A percentile compares a stretch with the other conserved stretches of the same genome.
These are phyloP conservation scores for Powellomyces hirtus DNA, from an alignment of 192 early-diverging fungal genomes.

Conservation along the genomic window DNA sequence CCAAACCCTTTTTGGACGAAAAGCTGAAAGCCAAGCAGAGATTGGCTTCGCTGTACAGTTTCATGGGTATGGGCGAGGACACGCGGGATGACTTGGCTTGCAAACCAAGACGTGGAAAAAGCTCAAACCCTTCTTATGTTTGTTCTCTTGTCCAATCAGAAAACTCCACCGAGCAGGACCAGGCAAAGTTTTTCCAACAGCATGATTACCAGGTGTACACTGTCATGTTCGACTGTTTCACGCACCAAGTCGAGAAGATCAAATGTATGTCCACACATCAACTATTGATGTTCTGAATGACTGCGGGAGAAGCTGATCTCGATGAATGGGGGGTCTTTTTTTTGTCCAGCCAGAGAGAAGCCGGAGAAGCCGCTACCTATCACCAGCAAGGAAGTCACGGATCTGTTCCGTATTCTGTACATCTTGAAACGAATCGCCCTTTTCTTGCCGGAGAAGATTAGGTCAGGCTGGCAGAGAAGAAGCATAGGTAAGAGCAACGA, in stretches of 20 bases:
- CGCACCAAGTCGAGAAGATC: slow-evolving; percentile 72
- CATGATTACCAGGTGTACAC: slow-evolving; percentile 67
- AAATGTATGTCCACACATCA: slow-evolving; percentile 51
- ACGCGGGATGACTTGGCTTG: not conserved
- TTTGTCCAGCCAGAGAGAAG: slow-evolving; percentile 44
- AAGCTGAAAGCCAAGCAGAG: slow-evolving; percentile 72
- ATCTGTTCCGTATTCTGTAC: slow-evolving; percentile 61
- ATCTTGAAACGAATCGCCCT: slow-evolving; percentile 68
- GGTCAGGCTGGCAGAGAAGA: slow-evolving; percentile 69
- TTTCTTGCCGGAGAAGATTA: slow-evolving; percentile 65
- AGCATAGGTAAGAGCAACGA: slow-evolving; percentile 68
- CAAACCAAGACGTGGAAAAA: too few species aligned
- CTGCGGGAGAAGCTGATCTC: too few species aligned
- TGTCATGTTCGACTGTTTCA: slow-evolving; percentile 67
- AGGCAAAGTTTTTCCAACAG: slow-evolving; percentile 75
- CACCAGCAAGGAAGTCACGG: slow-evolving; percentile 63
- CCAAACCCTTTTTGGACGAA: slow-evolving; percentile 76
- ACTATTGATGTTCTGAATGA: not conserved
- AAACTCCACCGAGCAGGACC: slow-evolving; percentile 64
- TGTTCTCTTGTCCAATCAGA: slow-evolving; percentile 38
- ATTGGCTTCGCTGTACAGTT: slow-evolving; percentile 61
- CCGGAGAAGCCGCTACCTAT: slow-evolving; percentile 54
- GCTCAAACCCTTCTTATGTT: slow-evolving; percentile 1
- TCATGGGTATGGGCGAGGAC: slow-evolving; percentile 52
- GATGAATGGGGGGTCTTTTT: too few species aligned